Percentiles rank a stretch among this genome's conserved stretches.
Evolutionary conservation across 176 grass and related monocot genomes (phyloP).

Genomic region (Elymus sibiricus): DNA sequence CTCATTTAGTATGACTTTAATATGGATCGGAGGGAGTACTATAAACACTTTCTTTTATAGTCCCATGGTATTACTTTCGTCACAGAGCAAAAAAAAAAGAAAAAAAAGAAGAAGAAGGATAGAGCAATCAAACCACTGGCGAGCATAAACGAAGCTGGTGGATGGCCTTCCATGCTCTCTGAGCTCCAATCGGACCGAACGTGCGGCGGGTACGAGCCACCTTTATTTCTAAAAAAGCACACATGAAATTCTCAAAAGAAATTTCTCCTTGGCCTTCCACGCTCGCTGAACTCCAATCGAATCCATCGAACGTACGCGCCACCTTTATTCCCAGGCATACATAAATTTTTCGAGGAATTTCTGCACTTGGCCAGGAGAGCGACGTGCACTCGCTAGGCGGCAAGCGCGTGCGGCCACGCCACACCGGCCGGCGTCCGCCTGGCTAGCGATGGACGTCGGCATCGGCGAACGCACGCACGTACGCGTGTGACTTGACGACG

Average conservation of each 20-base stretch:
- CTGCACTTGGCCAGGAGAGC: not conserved
- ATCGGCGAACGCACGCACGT: not conserved
- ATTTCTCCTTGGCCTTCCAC: not conserved
- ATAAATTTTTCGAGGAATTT: not conserved
- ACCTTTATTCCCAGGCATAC: not conserved
- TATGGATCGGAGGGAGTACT: too few relatives aligned
- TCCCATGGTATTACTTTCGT: too few relatives aligned
- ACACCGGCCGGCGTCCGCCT: not conserved
- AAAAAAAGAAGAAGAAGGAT: too few relatives aligned
- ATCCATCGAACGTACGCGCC: not conserved
- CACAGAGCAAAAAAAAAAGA: too few relatives aligned
- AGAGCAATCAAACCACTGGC: not conserved
- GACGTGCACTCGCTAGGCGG: slow-evolving; percentile 1
- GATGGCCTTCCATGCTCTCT: not conserved
- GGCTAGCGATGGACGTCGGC: not conserved
- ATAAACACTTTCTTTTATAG: too few relatives aligned
- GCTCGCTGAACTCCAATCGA: not conserved
- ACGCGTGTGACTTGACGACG: not conserved
- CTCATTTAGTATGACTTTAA: too few relatives aligned
- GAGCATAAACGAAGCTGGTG: not conserved
- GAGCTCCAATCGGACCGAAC: not conserved
- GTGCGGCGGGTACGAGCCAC: too few relatives aligned
- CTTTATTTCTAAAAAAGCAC: too few relatives aligned
- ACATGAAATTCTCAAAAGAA: too few relatives aligned
- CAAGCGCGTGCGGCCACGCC: not conserved